These are phyloP conservation scores for Mikania micrantha DNA, from an alignment of 129 eudicot genomes.

Conservation along the genomic window DNA sequence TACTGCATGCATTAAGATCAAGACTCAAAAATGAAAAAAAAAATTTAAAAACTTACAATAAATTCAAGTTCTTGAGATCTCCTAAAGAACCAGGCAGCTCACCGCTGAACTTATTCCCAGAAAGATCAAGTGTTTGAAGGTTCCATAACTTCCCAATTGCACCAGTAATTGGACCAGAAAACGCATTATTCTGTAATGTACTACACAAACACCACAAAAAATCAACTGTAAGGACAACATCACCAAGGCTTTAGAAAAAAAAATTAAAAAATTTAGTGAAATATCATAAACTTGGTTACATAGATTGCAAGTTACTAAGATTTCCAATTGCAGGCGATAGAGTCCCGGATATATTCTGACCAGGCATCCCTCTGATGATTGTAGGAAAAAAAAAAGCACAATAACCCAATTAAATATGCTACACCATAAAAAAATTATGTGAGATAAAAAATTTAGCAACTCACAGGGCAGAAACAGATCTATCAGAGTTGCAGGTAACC, in stretches of 20 bases:
- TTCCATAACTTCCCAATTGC: slow-evolving; percentile 68
- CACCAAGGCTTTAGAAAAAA: not conserved
- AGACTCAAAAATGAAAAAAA: not conserved
- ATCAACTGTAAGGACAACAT: not conserved
- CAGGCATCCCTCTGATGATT: slow-evolving; percentile 66
- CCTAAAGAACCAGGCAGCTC: slow-evolving; percentile 76
- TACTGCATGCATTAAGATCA: not conserved
- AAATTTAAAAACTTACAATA: slow-evolving; percentile 52
- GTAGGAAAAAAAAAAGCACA: not conserved
- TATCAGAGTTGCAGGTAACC: slow-evolving; percentile 77
- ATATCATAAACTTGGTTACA: slow-evolving; percentile 40
- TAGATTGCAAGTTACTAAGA: slow-evolving; percentile 72
- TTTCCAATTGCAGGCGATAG: slow-evolving; percentile 82
- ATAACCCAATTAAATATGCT: not conserved
- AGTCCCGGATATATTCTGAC: slow-evolving; percentile 71
- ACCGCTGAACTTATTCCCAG: slow-evolving; percentile 67
- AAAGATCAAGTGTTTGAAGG: slow-evolving; percentile 90
- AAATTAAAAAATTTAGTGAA: not conserved
- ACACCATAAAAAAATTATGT: not conserved
- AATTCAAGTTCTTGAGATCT: slow-evolving; percentile 56
- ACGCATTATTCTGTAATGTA: slow-evolving; percentile 77
- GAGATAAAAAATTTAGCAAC: slow-evolving; percentile 14
- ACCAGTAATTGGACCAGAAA: slow-evolving; percentile 66
- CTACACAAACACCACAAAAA: slow-evolving; percentile 28
- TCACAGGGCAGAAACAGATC: slow-evolving; percentile 81